phyloP scores from a whole-genome alignment of 2,329 filamentous ascomycete species.

The Fusarium stilboides region DNA sequence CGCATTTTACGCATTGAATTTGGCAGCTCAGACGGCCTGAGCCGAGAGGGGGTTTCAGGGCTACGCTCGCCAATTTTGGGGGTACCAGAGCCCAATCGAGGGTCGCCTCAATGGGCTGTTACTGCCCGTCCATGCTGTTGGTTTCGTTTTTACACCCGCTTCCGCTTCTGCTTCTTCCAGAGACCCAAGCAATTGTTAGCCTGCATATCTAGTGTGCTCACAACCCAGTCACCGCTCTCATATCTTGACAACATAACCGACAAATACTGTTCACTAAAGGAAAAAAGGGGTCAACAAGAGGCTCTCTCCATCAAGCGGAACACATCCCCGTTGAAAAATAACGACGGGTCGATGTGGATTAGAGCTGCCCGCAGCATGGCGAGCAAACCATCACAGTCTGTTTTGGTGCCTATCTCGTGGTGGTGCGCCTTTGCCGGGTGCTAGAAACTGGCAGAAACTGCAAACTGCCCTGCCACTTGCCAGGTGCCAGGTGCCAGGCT shows the following conservation, averaged over 20 bases:
- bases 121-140: background rate
- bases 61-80: slow-evolving; percentile 5
- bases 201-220: slow-evolving; percentile 29
- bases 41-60: slow-evolving; percentile 17
- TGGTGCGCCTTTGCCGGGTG: slow-evolving; percentile 10
- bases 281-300: slow-evolving; percentile 27
- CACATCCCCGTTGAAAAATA: slow-evolving; percentile 32
- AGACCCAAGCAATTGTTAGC: slow-evolving; percentile 22
- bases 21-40: slow-evolving; percentile 19
- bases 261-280: slow-evolving; percentile 15
- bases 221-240: slow-evolving; percentile 44
- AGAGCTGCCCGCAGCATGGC: slow-evolving; percentile 31
- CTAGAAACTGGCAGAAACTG: slow-evolving; percentile 23
- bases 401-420: background rate
- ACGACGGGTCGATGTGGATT: slow-evolving; percentile 16
- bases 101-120: slow-evolving; percentile 4
- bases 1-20: slow-evolving; percentile 24
- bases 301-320: slow-evolving; percentile 27
- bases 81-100: slow-evolving; percentile 9
- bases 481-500: slow-evolving; percentile 6
- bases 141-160: slow-evolving; percentile 26
- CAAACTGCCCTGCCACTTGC: background rate
- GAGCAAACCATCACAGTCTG: no score
- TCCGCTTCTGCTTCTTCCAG: slow-evolving; percentile 1
- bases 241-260: slow-evolving; percentile 28